These are phyloP conservation scores for Rhizomucor pusillus DNA, from an alignment of 371 early-diverging fungal species.

Conservation along the genomic window DNA sequence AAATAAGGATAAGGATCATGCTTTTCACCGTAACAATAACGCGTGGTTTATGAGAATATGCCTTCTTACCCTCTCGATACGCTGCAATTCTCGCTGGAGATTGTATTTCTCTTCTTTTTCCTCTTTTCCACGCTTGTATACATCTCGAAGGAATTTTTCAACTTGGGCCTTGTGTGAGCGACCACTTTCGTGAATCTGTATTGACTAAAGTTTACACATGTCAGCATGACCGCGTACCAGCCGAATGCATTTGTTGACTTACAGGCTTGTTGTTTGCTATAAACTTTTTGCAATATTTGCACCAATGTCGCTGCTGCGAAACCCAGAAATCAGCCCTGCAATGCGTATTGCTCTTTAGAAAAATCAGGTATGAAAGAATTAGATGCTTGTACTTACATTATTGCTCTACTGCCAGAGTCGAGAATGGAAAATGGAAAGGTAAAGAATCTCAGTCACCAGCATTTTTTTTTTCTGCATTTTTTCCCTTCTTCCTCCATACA, in stretches of 20 bases:
- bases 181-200: constrained; percentile 66
- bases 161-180: constrained; percentile 69
- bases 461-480: too few species aligned
- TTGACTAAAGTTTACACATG: constrained; percentile 8
- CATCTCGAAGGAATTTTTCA: constrained; percentile 62
- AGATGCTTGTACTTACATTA: too few species aligned
- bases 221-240: background rate
- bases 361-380: too few species aligned
- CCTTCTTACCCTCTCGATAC: constrained; percentile 56
- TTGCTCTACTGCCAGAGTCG: too few species aligned
- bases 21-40: background rate
- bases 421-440: too few species aligned
- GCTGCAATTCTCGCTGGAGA: constrained; percentile 54
- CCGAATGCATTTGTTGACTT: constrained; percentile 19
- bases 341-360: too few species aligned
- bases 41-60: too few species aligned
- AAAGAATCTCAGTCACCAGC: too few species aligned
- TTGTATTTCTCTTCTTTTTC: constrained; percentile 51
- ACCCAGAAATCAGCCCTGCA: constrained; percentile 78
- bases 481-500: too few species aligned
- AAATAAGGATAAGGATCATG: background rate
- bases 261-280: constrained; percentile 74
- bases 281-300: constrained; percentile 75
- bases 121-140: constrained; percentile 57
- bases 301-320: constrained; percentile 68